Evolutionary conservation across 179 eudicot species (phyloP).

Genomic region (Gypsophila paniculata): DNA sequence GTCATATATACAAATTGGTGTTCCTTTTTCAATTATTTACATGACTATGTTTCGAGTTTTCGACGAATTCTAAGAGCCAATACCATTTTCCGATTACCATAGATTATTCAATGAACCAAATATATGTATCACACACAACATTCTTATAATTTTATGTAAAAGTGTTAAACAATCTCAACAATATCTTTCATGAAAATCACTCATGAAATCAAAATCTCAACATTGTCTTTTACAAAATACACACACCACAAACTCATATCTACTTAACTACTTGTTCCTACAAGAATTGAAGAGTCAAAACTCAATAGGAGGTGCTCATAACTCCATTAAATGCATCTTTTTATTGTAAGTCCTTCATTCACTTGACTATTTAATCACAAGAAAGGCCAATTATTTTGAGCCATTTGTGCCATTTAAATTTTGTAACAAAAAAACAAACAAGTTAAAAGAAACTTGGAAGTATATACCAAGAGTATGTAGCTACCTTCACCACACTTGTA

Average conservation of each 20-base stretch:
- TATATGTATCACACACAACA: too few species aligned
- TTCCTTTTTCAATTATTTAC: too few species aligned
- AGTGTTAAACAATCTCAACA: too few species aligned
- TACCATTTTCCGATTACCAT: too few species aligned
- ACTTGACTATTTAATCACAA: conserved; percentile 21
- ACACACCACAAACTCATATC: background rate
- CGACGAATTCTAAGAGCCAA: too few species aligned
- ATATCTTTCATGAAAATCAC: too few species aligned
- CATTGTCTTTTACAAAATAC: background rate
- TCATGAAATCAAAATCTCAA: background rate
- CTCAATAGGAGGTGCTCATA: background rate
- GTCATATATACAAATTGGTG: too few species aligned
- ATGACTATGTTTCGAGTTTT: too few species aligned
- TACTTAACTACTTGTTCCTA: conserved; percentile 12
- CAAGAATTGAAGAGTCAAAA: conserved; percentile 21
- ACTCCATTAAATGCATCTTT: conserved; percentile 1
- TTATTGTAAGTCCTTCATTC: background rate
- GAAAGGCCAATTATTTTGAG: conserved; percentile 24
- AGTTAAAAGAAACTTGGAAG: conserved; percentile 12
- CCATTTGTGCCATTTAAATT: background rate
- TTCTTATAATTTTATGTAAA: too few species aligned
- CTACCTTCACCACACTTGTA: conserved; percentile 11
- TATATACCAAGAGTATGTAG: conserved; percentile 17
- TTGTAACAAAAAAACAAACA: background rate
- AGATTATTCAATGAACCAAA: too few species aligned